Evolutionary conservation across 108 stramenopile species (phyloP).

Genomic region (Parietichytrium sp.): DNA sequence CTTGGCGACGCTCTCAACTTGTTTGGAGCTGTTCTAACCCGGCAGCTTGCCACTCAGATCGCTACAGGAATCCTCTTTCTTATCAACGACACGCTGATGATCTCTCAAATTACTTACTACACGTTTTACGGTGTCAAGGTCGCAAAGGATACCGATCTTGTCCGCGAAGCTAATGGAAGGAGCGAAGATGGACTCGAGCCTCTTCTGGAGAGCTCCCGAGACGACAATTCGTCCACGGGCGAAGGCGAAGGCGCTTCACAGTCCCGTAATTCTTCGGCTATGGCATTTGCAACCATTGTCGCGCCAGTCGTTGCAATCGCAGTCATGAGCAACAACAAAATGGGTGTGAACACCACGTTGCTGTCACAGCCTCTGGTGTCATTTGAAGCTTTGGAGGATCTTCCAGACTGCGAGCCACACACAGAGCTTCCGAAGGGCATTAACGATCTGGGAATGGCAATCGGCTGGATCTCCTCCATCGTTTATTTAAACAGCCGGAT

Average conservation of each 20-base stretch:
- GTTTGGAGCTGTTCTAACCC: conserved; percentile 20
- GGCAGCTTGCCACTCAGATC: conserved; percentile 27
- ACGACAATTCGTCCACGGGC: no score
- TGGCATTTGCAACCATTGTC: no score
- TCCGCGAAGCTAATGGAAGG: no score
- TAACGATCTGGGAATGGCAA: neutral
- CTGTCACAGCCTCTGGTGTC: no score
- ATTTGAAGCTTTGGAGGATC: neutral
- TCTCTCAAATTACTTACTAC: conserved; percentile 11
- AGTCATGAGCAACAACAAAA: no score
- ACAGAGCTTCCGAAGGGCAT: neutral
- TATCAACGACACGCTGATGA: conserved; percentile 17
- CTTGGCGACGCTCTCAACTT: conserved; percentile 36
- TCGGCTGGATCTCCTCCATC: conserved; percentile 36
- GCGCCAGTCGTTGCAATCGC: no score
- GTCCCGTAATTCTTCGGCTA: no score
- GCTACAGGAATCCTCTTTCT: conserved; percentile 19
- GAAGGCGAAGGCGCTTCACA: no score
- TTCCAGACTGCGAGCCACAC: neutral
- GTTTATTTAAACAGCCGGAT: conserved; percentile 44
- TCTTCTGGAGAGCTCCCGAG: no score
- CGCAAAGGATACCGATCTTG: no score
- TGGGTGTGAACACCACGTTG: no score
- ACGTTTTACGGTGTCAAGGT: conserved; percentile 11
- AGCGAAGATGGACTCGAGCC: no score